Evolutionary conservation across 169 alveolate species (phyloP).

Genomic region (Neospora caninum): DNA sequence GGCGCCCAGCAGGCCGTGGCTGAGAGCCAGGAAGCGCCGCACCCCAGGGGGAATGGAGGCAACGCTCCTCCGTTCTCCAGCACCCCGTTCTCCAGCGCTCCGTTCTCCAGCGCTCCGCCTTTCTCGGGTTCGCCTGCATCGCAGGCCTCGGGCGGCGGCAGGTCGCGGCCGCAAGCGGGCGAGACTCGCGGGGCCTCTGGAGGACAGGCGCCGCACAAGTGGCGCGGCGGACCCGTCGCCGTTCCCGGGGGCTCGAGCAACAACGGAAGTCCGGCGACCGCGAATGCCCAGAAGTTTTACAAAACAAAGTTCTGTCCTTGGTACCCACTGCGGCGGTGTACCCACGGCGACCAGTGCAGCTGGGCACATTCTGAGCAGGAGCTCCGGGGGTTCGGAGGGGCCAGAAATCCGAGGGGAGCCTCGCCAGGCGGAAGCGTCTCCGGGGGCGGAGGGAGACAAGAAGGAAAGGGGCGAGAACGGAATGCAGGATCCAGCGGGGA

Average conservation of each 20-base stretch:
- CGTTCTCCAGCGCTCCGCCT: neutral
- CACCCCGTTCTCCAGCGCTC: neutral
- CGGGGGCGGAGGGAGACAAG: neutral
- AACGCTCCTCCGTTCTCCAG: neutral
- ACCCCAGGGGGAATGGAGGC: neutral
- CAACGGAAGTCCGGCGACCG: neutral
- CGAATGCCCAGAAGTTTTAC: neutral
- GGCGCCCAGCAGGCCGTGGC: neutral
- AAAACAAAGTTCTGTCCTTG: conserved; percentile 26
- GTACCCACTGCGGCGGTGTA: conserved; percentile 26
- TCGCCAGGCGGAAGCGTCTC: neutral
- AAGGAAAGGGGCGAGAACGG: neutral
- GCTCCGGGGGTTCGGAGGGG: neutral
- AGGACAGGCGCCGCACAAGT: neutral
- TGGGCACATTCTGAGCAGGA: conserved; percentile 34
- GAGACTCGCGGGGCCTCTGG: neutral
- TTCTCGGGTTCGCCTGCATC: neutral
- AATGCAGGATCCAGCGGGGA: neutral
- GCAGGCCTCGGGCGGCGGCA: neutral
- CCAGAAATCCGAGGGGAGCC: neutral
- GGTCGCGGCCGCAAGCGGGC: neutral
- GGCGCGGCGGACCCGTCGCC: neutral
- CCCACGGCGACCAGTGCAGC: conserved; percentile 41
- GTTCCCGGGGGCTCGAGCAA: neutral
- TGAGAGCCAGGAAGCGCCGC: neutral